Percentiles rank a stretch among this genome's conserved stretches.
phyloP scores from a whole-genome alignment of 2,329 filamentous ascomycete species.

The Geosmithia morbida region DNA sequence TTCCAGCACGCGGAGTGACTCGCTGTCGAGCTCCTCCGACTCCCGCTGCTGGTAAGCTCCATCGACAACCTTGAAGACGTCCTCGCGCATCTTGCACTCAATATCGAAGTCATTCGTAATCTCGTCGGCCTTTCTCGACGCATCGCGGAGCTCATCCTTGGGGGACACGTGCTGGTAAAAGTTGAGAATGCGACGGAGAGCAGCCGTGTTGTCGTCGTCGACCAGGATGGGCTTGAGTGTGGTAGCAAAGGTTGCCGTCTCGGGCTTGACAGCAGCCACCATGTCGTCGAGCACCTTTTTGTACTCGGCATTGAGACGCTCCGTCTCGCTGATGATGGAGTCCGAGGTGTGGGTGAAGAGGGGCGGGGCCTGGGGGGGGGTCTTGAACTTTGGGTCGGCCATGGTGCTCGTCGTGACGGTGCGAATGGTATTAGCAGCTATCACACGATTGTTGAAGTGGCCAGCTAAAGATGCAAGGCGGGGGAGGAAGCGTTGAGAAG shows the following conservation, averaged over 20 bases:
- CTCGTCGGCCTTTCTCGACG: slow-evolving; percentile 62
- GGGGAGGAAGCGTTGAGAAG: slow-evolving; percentile 41
- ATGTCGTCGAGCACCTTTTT: slow-evolving; percentile 53
- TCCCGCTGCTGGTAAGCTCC: slow-evolving; percentile 38
- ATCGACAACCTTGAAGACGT: slow-evolving; percentile 56
- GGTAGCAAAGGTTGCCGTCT: slow-evolving; percentile 38
- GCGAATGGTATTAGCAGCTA: slow-evolving; percentile 17
- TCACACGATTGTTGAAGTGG: slow-evolving; percentile 16
- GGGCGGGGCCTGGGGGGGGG: slow-evolving; percentile 64
- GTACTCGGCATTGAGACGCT: slow-evolving; percentile 47
- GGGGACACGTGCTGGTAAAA: slow-evolving; percentile 72
- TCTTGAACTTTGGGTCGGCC: slow-evolving; percentile 53
- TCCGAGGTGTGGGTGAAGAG: slow-evolving; percentile 63
- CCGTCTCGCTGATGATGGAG: slow-evolving; percentile 51
- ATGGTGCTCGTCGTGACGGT: slow-evolving; percentile 39
- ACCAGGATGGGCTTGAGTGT: slow-evolving; percentile 52
- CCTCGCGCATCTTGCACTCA: slow-evolving; percentile 68
- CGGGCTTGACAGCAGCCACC: slow-evolving; percentile 41
- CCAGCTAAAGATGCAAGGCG: slow-evolving; percentile 44
- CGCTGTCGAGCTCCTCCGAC: slow-evolving; percentile 44
- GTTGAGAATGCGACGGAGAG: slow-evolving; percentile 51
- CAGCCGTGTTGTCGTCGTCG: slow-evolving; percentile 51
- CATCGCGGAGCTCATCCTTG: slow-evolving; percentile 54
- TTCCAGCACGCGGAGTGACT: slow-evolving; percentile 58
- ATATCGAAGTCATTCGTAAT: slow-evolving; percentile 65